Conservation (phyloP, 139 green algal genomes). For the Tetradesmus lagerheimii region DNA sequence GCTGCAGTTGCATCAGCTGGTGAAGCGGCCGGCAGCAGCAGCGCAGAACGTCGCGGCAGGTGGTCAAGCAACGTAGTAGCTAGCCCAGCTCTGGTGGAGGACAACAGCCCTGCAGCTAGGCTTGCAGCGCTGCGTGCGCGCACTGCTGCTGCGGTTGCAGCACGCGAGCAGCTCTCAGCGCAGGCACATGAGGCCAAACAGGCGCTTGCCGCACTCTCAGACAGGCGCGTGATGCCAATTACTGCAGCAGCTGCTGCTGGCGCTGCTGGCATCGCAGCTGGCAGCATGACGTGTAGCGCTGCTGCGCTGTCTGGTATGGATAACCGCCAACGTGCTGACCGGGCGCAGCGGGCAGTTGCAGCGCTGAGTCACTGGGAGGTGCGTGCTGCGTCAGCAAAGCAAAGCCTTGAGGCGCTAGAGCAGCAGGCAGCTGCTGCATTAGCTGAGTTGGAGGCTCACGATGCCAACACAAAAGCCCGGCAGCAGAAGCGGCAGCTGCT, state of each 20-base stretch:
- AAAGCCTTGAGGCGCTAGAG: neutral
- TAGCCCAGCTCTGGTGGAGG: neutral
- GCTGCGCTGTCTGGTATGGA: neutral
- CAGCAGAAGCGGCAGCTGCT: conserved; percentile 31
- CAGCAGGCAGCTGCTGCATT: conserved; percentile 28
- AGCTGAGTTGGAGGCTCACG: conserved; percentile 21
- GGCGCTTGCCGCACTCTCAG: neutral
- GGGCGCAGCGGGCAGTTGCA: neutral
- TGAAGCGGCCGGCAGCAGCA: neutral
- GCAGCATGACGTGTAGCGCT: neutral
- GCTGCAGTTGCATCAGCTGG: neutral
- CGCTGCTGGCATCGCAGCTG: neutral
- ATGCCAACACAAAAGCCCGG: neutral
- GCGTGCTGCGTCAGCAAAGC: conserved; percentile 10
- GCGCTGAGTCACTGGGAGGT: conserved; percentile 33
- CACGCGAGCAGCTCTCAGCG: neutral
- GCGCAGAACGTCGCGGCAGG: neutral
- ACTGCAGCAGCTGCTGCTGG: neutral
- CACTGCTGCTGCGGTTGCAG: conserved; percentile 35
- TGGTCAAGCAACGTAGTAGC: neutral
- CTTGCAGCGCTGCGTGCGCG: conserved; percentile 6
- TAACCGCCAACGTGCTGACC: conserved; percentile 1
- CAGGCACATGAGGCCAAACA: neutral
- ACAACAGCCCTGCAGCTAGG: neutral
- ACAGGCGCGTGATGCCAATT: neutral